phyloP scores from a whole-genome alignment of 805 yeast genomes.

The Henningerozyma blattae region DNA sequence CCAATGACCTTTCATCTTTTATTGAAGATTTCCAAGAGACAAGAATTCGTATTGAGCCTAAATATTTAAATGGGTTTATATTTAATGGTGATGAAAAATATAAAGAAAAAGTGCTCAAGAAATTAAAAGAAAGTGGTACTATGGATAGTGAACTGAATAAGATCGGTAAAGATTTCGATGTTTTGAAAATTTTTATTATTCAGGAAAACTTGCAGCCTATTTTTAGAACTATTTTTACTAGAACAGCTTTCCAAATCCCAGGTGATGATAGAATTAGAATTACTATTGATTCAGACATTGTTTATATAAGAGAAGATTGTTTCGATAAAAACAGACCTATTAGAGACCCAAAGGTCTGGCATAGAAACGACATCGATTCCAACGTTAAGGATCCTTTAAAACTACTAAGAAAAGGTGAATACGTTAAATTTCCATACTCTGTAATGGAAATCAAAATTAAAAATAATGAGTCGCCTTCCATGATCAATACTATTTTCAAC shows the following conservation, averaged over 20 bases:
- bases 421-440: conserved; percentile 67
- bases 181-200: conserved; percentile 49
- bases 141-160: conserved; percentile 39
- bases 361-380: conserved; percentile 81
- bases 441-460: conserved; percentile 78
- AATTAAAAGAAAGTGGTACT: conserved; percentile 52
- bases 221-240: conserved; percentile 71
- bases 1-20: neutral
- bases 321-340: conserved; percentile 78
- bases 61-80: conserved; percentile 65
- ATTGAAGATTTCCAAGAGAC: conserved; percentile 52
- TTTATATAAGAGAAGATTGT: conserved; percentile 82
- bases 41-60: conserved; percentile 64
- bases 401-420: conserved; percentile 77
- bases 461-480: conserved; percentile 27
- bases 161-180: conserved; percentile 42
- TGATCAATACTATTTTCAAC: conserved; percentile 13
- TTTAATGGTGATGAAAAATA: conserved; percentile 33
- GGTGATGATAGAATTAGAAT: conserved; percentile 91
- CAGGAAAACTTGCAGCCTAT: conserved; percentile 70
- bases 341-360: conserved; percentile 85
- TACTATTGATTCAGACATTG: conserved; percentile 77
- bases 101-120: conserved; percentile 42
- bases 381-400: conserved; percentile 56
- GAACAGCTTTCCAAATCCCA: conserved; percentile 96